Conservation (phyloP, 441 rosid species). For the Metrosideros polymorpha region DNA sequence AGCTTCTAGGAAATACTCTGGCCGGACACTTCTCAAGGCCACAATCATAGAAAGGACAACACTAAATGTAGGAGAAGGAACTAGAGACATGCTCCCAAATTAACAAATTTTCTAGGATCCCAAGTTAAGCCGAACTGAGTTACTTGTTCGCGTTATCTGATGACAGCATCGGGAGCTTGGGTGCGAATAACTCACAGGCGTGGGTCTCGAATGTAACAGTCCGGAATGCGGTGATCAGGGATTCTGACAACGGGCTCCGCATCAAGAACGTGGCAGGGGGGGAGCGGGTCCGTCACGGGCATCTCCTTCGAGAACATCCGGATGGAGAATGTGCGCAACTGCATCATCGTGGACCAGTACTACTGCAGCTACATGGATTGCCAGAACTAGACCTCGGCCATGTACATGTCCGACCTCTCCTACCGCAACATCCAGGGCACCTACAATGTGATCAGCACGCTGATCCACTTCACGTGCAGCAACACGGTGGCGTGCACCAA, state of each 20-base stretch:
- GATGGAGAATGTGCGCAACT: conserved; percentile 85
- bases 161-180: conserved; percentile 84
- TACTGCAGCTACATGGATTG: conserved; percentile 64
- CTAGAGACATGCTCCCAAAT: neutral
- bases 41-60: neutral
- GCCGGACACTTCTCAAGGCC: neutral
- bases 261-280: conserved; percentile 98
- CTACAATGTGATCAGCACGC: conserved; percentile 62
- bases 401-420: conserved; percentile 46
- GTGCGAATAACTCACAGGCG: conserved; percentile 81
- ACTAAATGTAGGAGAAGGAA: neutral
- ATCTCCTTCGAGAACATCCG: conserved; percentile 70
- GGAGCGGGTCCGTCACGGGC: conserved; percentile 61
- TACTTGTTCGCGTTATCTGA: neutral
- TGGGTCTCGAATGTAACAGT: conserved; percentile 87
- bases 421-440: conserved; percentile 79
- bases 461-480: conserved; percentile 91
- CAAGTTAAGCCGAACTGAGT: neutral
- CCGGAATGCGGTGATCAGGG: conserved; percentile 46
- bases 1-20: neutral
- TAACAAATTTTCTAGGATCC: neutral
- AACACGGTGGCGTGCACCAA: conserved; percentile 84
- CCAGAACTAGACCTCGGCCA: conserved; percentile 75
- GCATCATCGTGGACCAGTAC: conserved; percentile 84
- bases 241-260: conserved; percentile 83